phyloP scores from a whole-genome alignment of 2,329 filamentous ascomycete genomes.

The Pestalotiopsis sp. region DNA sequence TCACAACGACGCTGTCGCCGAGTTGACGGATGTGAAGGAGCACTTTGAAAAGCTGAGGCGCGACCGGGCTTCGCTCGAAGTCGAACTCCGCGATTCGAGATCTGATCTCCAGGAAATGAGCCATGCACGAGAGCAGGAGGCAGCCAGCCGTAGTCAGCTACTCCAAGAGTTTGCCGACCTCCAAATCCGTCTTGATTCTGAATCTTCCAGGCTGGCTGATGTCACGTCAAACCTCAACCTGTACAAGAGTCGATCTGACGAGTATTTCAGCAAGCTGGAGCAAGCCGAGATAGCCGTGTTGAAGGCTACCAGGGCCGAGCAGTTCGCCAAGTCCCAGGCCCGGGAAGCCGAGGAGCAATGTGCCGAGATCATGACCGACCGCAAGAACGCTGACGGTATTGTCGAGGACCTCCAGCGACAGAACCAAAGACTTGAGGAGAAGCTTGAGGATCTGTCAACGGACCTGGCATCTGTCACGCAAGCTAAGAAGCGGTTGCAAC shows the following conservation, averaged over 20 bases:
- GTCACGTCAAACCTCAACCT: constrained; percentile 81
- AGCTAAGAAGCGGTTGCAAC: constrained; percentile 91
- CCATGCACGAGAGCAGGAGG: constrained; percentile 80
- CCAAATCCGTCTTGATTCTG: constrained; percentile 89
- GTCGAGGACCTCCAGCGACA: constrained; percentile 91
- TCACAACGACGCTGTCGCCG: constrained; percentile 83
- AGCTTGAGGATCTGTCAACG: constrained; percentile 86
- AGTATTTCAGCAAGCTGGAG: constrained; percentile 96
- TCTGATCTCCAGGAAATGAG: constrained; percentile 84
- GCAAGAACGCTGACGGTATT: constrained; percentile 83
- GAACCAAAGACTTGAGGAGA: constrained; percentile 87
- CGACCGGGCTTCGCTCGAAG: constrained; percentile 76
- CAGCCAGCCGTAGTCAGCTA: constrained; percentile 83
- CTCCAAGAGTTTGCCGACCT: constrained; percentile 91
- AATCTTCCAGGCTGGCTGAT: constrained; percentile 83
- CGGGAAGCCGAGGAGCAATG: constrained; percentile 91
- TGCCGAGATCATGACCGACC: constrained; percentile 86
- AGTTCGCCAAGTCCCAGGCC: constrained; percentile 89
- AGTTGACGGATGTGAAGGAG: constrained; percentile 83
- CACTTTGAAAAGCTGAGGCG: constrained; percentile 88
- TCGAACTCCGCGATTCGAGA: constrained; percentile 81
- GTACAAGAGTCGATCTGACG: constrained; percentile 90
- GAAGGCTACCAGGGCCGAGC: constrained; percentile 88
- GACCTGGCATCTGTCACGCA: constrained; percentile 85
- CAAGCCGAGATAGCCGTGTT: constrained; percentile 95